Evolutionary conservation across 2,329 filamentous ascomycete genomes (phyloP), one percentile per base, ranked within the genome.

Genomic region (Sporothrix luriei): DNA sequence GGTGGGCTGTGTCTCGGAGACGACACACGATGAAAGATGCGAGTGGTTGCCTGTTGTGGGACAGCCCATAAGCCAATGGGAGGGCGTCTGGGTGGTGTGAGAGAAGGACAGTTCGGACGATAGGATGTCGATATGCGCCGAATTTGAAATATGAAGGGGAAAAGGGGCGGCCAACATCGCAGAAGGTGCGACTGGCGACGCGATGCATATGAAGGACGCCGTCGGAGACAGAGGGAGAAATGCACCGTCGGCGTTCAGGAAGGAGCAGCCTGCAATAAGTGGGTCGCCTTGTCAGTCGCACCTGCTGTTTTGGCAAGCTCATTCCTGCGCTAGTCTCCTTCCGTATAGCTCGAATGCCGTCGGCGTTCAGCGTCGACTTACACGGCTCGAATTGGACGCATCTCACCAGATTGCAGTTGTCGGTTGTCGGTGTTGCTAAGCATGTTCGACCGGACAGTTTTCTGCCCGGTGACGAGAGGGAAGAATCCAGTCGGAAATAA

Each of bases 321-420:
- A 4, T 48, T 48, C 14, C 24, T 3, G 62, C 43, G 64, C 68
- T 66, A 66, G 52, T 65, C 68, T 51, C 0, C 2, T 49, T 24
- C n/a, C 6, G 51, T 48, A 29, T 21, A 61, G 43, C 4, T 43
- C 46, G n/a, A 69, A 69, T 57, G 68, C 68, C 68, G 68, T 51
- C 68, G 62, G 68, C 21, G 24, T 66, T 66, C 38, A 26, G 14
- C 29, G 10, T n/a, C n/a, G 10, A 54, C 49, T 67, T 54, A 66
- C 64, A 66, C 65, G 65, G 7, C 49, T n/a, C 24, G 10, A 43
- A n/a, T 24, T 26, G 9, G 11, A 61, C 55, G 21, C 4, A 46
- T 46, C 57, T 43, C 14, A 16, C 11, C 21, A 62, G 38, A 10
- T 24, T 24, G n/a, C n/a, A 40, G 10, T 59, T n/a, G n/a, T 4